These are phyloP conservation scores for Amesomyces nigricolor DNA, from an alignment of 2,329 filamentous ascomycete species.

Conservation along the genomic window DNA sequence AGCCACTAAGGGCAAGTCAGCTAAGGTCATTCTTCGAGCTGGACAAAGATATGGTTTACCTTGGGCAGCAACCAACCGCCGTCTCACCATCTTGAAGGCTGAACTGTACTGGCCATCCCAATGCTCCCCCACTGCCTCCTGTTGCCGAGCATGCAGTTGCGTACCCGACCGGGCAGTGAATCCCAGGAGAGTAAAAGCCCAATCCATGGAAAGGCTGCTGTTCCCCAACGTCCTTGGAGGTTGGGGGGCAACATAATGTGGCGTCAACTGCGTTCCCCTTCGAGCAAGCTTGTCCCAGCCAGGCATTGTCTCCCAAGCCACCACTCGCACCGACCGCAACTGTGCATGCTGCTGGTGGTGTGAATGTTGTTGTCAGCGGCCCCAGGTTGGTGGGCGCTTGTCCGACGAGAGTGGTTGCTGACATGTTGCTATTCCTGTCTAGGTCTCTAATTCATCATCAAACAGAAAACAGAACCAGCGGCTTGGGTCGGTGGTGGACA, in stretches of 20 bases:
- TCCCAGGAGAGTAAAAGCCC: constrained; percentile 27
- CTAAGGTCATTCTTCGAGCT: neutral
- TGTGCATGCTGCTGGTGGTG: constrained; percentile 25
- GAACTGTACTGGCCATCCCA: constrained; percentile 27
- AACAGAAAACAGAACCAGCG: neutral
- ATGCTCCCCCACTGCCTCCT: constrained; percentile 20
- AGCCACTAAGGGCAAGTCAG: constrained; percentile 21
- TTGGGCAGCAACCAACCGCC: constrained; percentile 28
- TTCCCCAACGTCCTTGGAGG: constrained; percentile 17
- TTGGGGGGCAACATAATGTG: constrained; percentile 26
- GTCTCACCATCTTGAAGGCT: constrained; percentile 24
- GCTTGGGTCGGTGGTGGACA: neutral
- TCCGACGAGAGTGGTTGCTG: constrained; percentile 22
- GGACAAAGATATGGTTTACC: too few species aligned
- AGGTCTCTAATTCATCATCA: too few species aligned
- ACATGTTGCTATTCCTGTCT: constrained; percentile 17
- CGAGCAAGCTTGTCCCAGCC: constrained; percentile 22
- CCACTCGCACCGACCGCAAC: constrained; percentile 23
- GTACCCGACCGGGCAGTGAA: constrained; percentile 27
- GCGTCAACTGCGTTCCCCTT: constrained; percentile 20
- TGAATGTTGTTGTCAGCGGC: constrained; percentile 27
- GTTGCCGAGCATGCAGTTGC: constrained; percentile 27
- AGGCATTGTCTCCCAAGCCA: constrained; percentile 13
- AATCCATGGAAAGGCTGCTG: constrained; percentile 19
- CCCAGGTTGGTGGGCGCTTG: constrained; percentile 27